phyloP scores from a whole-genome alignment of 2,329 filamentous ascomycete genomes.

The Metarhizium guizhouense region DNA sequence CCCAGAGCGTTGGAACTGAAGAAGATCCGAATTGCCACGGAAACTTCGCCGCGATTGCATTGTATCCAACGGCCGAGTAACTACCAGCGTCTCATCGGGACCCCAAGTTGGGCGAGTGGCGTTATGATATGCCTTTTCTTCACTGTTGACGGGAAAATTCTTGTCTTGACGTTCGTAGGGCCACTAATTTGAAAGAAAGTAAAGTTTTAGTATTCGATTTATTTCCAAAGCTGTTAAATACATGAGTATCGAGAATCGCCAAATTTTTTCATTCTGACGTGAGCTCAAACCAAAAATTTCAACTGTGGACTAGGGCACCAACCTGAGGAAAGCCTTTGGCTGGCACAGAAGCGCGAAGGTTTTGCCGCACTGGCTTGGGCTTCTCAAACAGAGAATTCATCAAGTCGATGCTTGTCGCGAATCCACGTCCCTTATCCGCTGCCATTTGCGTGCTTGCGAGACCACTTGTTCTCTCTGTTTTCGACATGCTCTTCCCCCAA shows the following conservation, averaged over 20 bases:
- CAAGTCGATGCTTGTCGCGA: conserved; percentile 84
- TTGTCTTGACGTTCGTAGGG: conserved; percentile 76
- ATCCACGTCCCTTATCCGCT: conserved; percentile 50
- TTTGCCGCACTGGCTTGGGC: conserved; percentile 49
- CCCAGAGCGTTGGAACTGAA: conserved; percentile 29
- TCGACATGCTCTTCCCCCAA: conserved; percentile 24
- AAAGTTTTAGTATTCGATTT: conserved; percentile 27
- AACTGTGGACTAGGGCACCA: conserved; percentile 45
- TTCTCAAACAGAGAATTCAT: conserved; percentile 91
- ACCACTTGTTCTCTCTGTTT: conserved; percentile 19
- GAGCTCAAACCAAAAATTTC: conserved; percentile 17
- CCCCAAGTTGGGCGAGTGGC: conserved; percentile 75
- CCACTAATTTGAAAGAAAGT: conserved; percentile 52
- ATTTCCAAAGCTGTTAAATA: conserved; percentile 17
- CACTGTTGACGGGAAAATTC: conserved; percentile 52
- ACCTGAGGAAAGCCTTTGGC: conserved; percentile 76
- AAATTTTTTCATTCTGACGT: conserved; percentile 13
- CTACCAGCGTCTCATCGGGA: conserved; percentile 62
- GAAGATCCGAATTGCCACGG: conserved; percentile 18
- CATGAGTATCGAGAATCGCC: neutral
- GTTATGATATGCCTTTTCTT: conserved; percentile 60
- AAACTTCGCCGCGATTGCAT: conserved; percentile 26
- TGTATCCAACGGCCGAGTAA: conserved; percentile 31
- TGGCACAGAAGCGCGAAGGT: conserved; percentile 40
- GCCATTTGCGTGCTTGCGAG: conserved; percentile 22